Base-by-base conservation (phyloP, 2,329 filamentous ascomycete species). In the Pyrenochaeta sp. region DNA sequence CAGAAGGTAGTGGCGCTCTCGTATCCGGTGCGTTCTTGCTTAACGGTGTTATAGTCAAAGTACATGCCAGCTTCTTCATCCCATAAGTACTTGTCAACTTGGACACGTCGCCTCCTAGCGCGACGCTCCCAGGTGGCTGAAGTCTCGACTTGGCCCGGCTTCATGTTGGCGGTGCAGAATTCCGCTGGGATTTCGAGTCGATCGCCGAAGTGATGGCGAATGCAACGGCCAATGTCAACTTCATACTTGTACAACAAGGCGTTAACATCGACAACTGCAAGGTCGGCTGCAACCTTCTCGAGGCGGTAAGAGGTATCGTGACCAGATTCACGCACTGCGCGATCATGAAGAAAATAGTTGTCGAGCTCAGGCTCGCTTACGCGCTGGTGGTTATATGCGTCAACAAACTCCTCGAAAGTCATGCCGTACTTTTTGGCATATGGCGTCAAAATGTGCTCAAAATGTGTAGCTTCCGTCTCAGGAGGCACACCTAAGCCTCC, bases 161-260 rank as follows among this genome's bases (percentile, higher is more conserved):
- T 77, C 46, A 87, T 82, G 23, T 80, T 83, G 7, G 87, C 85
- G 21, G 87, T 85, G 64, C 89, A 91, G 79, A 92, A 98, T 61
- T 96, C 93, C 0, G 82, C 83, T 0, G 94, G 93, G 39, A 99
- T 87, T n/a, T 82, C 79, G 4, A 99, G 84, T 64, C 85, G 88
- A 76, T 98, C 94, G 49, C 86, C 85, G 75, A 98, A 98, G 64
- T 92, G 83, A 43, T 84, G 90, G 50, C 91, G 90, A 66, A 99
- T 97, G 7, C 87, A 90, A 56, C 90, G 87, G 2, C 91, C 89
- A 72, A 99, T 97, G 69, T 99, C 95, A 27, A 88, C 88, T 78
- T 99, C 95, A 72, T 98, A 98, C 78, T 98, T 98, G 85, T 95
- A 99, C 23, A 99, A 81, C 27, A 97, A 82, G 23, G 92, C 95